Evolutionary conservation across 768 basidiomycete species (phyloP), one percentile per base, ranked within the genome.

Genomic region (Kwoniella shandongensis): DNA sequence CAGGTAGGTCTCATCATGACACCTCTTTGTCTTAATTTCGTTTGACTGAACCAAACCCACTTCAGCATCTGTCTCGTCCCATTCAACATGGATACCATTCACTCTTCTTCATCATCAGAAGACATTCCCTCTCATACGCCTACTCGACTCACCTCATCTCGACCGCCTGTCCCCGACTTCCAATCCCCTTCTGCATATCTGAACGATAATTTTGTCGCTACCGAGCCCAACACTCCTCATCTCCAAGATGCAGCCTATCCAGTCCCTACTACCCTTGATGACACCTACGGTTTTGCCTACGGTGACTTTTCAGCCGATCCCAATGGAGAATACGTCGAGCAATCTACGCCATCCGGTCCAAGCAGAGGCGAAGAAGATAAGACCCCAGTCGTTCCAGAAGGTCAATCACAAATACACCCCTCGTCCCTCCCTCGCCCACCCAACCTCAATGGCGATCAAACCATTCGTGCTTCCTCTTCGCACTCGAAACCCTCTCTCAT

Each of bases 301-400:
- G 23, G 29, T 8, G 57, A 58, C 23, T 58, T 41, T 50, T 35
- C 48, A 26, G 41, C 48, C 38, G 23, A 39, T 3, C 41, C 22
- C 23, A 23, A 32, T 11, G 51, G 29, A n/a, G 44, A 52, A 17
- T 53, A 53, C 41, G 45, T 53, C 23, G 61, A 63, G 18, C 61
- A 66, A 17, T 18, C 41, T 15, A 66, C 65, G 2, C 65, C 65
- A 1, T 44, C 61, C 11, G 61, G 42, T 18, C 47, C 46, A 13
- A 26, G 30, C 3, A 22, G 25, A 23, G 32, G 55, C 12, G 65
- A 66, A 23, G 65, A 70, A 23, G 69, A 70, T 27, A 57, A 53
- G 12, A 70, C 69, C 11, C 69, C 69, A 4, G 57, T 70, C 22
- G 59, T 67, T 8, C 40, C 60, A 18, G 61, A 62, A 27, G 29